These are phyloP conservation scores for Quercus dentata DNA, from an alignment of 306 rosid species.

Conservation along the genomic window DNA sequence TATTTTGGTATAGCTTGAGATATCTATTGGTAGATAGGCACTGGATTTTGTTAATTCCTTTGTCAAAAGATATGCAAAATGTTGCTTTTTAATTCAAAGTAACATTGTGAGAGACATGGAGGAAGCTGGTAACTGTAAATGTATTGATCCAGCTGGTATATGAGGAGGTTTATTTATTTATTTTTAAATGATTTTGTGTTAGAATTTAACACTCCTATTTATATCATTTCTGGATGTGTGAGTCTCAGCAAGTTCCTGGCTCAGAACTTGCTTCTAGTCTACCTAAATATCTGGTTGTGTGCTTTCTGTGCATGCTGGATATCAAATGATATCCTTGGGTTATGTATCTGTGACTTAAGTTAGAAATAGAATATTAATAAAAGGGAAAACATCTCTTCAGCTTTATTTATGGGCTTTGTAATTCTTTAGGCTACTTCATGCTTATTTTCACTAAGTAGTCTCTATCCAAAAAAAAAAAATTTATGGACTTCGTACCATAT, in stretches of 20 bases:
- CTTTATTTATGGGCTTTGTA: neutral
- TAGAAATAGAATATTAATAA: neutral
- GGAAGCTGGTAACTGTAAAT: neutral
- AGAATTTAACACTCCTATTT: neutral
- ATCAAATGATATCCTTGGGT: neutral
- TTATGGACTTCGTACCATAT: neutral
- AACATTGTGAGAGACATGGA: neutral
- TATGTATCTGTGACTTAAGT: neutral
- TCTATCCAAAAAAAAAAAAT: no score
- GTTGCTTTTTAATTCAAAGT: neutral
- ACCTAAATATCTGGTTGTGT: neutral
- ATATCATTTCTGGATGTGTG: neutral
- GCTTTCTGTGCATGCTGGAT: neutral
- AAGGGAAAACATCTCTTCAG: neutral
- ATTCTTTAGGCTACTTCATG: no score
- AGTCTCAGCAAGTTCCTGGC: neutral
- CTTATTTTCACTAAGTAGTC: no score
- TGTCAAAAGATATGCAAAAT: neutral
- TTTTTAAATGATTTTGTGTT: neutral
- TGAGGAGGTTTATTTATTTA: neutral
- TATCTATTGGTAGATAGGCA: neutral
- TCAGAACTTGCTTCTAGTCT: neutral
- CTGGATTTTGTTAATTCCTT: neutral
- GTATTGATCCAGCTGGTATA: neutral
- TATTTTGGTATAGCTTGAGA: neutral